Evolutionary conservation across 192 early-diverging fungal genomes (phyloP).

Genomic region (Rhizophagus sp.): DNA sequence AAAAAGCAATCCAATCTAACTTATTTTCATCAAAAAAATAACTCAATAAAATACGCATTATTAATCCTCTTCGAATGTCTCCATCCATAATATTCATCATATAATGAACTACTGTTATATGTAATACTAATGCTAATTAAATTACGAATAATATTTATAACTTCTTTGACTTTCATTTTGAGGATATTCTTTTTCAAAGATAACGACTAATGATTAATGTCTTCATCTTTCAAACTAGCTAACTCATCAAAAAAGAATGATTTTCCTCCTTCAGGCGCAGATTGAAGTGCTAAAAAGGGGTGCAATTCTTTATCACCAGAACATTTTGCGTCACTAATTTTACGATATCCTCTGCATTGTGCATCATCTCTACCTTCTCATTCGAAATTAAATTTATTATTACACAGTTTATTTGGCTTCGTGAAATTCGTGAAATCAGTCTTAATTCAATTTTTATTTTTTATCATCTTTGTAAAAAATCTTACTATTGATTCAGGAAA

Average conservation of each 20-base stretch:
- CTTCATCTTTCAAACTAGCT: not conserved
- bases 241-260: constrained; percentile 2
- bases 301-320: not conserved
- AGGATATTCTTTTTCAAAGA: not conserved
- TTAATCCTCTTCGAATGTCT: not conserved
- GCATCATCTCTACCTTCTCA: not conserved
- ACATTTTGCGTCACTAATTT: too few species aligned
- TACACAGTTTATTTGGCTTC: not conserved
- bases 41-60: not conserved
- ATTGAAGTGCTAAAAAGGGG: not conserved
- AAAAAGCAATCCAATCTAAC: too few species aligned
- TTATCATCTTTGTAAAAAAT: not conserved
- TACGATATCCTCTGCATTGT: not conserved
- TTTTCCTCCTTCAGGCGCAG: not conserved
- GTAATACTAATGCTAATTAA: not conserved
- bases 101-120: not conserved
- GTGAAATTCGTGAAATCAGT: not conserved
- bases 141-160: not conserved
- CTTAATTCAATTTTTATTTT: not conserved
- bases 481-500: not conserved
- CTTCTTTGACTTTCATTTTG: not conserved
- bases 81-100: not conserved
- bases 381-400: not conserved
- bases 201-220: not conserved
- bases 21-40: too few species aligned